A percentile compares a stretch with the other conserved stretches of the same genome.
phyloP scores from a whole-genome alignment of 495 filamentous ascomycete genomes.

The Lepidopterella palustris region DNA sequence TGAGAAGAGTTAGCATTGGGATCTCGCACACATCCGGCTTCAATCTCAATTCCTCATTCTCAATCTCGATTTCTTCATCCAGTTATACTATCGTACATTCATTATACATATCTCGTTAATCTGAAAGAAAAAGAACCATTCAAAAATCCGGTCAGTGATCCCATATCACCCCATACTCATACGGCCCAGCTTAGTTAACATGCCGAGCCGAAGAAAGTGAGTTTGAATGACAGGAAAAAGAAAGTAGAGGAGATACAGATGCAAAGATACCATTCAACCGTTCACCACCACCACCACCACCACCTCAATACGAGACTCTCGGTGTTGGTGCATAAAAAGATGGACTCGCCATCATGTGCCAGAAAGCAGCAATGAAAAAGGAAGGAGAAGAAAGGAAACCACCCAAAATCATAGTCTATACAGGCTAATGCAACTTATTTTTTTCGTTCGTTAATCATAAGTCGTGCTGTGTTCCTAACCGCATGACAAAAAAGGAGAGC shows the following conservation, averaged over 20 bases:
- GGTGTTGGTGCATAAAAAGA: background rate
- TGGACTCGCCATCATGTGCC: too few relatives aligned
- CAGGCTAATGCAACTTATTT: background rate
- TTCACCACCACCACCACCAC: too few relatives aligned
- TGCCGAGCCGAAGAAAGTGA: too few relatives aligned
- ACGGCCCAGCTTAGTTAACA: too few relatives aligned
- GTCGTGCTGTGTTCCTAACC: background rate
- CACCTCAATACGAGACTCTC: too few relatives aligned
- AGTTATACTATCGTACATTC: background rate
- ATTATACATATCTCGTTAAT: background rate
- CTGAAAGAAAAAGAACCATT: background rate
- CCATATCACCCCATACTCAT: too few relatives aligned
- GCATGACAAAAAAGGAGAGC: background rate
- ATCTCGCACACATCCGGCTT: background rate
- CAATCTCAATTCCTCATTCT: background rate
- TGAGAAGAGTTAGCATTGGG: too few relatives aligned
- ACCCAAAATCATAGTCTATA: background rate
- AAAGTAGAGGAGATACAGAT: background rate
- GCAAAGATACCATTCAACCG: background rate
- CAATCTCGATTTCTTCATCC: background rate
- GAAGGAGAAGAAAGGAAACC: background rate
- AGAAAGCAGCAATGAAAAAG: background rate
- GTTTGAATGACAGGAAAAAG: background rate
- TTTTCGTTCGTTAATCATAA: background rate
- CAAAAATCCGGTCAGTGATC: too few relatives aligned